Base-by-base conservation (phyloP, 2,329 filamentous ascomycete species). In the Ceratocystis harringtonii region DNA sequence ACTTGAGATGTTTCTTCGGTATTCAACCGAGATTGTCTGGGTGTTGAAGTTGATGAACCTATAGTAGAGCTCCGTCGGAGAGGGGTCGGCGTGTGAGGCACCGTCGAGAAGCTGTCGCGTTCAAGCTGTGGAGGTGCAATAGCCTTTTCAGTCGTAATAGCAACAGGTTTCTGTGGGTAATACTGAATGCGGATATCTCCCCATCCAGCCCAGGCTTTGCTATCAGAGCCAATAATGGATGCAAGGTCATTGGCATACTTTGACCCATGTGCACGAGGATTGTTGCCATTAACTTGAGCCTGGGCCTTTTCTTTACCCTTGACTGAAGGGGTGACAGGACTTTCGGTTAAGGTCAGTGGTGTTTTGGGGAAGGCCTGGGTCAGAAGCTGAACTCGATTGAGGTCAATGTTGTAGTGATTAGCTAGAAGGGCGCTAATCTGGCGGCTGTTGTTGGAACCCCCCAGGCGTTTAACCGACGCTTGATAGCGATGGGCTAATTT, bases 401-500 rank as follows among this genome's bases (percentile, higher is more conserved):
- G 78, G 68, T 86, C 82, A 70, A 88, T 86, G 70, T 87, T 86
- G 75, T 88, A 99, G 75, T 99, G 94, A 68, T 91, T 92, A 28
- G 86, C 83, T 62, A 96, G 79, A 61, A 96, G 78, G 36, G 85
- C 84, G 72, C 89, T 88, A 57, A 92, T 80, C 70, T 86, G 80
- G 61, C 83, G 82, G 30, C 80, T 82, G 15, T 85, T 79, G 45
- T 68, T 67, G 15, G 66, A 64, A n/a, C 67, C 66, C n/a, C 81
- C 79, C 63, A 87, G 79, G 30, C 90, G 85, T 75, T 92, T 90
- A 68, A 94, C 86, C 19, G 91, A 91, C 8, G 89, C 90, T 74
- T 95, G 88, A 70, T 96, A 99, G 70, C 94, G 85, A 76, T 96
- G 90, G 12, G 94, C 92, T 68, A 99, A 80, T 73, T 92, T 89